Evolutionary conservation across 441 rosid species (phyloP).

Genomic region (Pelargonium citronellum): DNA sequence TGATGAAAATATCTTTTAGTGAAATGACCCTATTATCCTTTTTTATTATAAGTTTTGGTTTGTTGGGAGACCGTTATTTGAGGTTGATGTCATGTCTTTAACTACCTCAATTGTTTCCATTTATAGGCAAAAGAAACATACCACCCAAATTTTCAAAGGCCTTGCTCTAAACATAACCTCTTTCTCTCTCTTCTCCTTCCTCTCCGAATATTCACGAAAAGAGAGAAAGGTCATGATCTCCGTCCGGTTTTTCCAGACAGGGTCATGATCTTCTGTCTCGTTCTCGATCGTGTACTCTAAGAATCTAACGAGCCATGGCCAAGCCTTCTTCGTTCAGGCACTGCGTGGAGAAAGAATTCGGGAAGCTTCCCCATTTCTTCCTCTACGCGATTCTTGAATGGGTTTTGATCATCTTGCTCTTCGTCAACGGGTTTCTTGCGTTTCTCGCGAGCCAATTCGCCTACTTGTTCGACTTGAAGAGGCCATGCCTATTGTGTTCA

Average conservation of each 20-base stretch:
- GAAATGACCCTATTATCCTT: too few species aligned
- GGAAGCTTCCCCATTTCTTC: slow-evolving; percentile 49
- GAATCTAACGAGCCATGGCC: too few species aligned
- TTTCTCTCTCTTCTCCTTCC: too few species aligned
- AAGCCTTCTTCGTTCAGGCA: slow-evolving; percentile 49
- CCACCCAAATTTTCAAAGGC: neutral
- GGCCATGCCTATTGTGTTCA: slow-evolving; percentile 89
- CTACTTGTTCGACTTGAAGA: slow-evolving; percentile 58
- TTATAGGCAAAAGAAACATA: neutral
- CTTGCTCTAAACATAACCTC: neutral
- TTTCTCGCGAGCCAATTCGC: slow-evolving; percentile 62
- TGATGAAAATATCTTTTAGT: too few species aligned
- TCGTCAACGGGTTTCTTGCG: slow-evolving; percentile 71
- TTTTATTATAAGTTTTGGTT: too few species aligned
- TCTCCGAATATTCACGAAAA: too few species aligned
- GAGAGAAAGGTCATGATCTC: too few species aligned
- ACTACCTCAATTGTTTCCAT: neutral
- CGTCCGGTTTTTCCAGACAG: too few species aligned
- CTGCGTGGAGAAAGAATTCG: slow-evolving; percentile 70
- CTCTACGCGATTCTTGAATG: slow-evolving; percentile 80
- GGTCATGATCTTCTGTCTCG: too few species aligned
- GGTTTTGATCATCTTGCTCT: slow-evolving; percentile 58
- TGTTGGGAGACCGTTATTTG: neutral
- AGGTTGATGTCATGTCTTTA: neutral
- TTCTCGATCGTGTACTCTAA: too few species aligned